Evolutionary conservation across 1,284 basidiomycete genomes (phyloP).

Genomic region (Wolfiporia cocos): DNA sequence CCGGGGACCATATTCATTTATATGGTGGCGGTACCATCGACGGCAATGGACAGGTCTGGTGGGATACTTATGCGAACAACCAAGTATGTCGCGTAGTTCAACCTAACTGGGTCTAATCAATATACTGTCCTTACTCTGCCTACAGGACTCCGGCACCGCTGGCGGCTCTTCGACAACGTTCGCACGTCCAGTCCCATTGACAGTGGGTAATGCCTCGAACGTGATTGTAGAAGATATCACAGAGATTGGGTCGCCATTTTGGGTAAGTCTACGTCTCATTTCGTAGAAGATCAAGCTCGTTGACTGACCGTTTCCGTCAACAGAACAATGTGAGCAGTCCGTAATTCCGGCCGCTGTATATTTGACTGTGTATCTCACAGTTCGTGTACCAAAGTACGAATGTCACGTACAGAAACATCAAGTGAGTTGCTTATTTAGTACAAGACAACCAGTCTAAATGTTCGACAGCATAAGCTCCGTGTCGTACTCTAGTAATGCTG

Average conservation of each 20-base stretch:
- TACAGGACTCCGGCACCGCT: conserved; percentile 30
- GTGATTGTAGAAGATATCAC: conserved; percentile 49
- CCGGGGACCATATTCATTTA: conserved; percentile 35
- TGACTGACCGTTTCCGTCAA: background rate
- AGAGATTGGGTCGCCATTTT: conserved; percentile 49
- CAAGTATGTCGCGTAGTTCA: conserved; percentile 24
- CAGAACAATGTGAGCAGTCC: conserved; percentile 29
- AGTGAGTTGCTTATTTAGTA: conserved; percentile 10
- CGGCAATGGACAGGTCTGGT: conserved; percentile 37
- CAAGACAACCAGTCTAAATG: background rate
- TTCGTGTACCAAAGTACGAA: conserved; percentile 29
- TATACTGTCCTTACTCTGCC: no score
- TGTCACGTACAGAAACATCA: conserved; percentile 27
- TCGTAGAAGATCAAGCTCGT: background rate
- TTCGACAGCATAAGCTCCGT: conserved; percentile 19
- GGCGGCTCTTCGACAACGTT: conserved; percentile 43
- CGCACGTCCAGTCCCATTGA: conserved; percentile 54
- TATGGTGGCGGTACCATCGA: conserved; percentile 37
- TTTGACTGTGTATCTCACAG: conserved; percentile 7
- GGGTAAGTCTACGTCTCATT: conserved; percentile 14
- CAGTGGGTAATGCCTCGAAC: conserved; percentile 49
- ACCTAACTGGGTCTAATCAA: background rate
- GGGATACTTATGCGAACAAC: conserved; percentile 23
- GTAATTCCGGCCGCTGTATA: background rate
- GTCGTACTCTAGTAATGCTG: conserved; percentile 19